These are phyloP conservation scores for Tephrocybe rancida DNA, from an alignment of 768 basidiomycete species.

Conservation along the genomic window DNA sequence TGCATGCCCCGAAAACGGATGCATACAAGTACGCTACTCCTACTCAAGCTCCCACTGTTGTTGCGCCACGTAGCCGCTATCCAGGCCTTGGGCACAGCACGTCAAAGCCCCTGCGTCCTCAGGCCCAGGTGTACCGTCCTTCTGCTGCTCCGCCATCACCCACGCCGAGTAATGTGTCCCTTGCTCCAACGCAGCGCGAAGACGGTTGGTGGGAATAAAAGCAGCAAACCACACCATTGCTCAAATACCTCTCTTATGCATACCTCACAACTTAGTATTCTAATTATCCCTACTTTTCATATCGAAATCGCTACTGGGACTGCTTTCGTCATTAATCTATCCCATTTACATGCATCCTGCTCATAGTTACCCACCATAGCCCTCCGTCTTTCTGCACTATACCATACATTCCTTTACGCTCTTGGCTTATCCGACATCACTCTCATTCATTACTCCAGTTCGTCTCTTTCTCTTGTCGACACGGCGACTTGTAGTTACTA, in stretches of 20 bases:
- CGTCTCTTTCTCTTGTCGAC: not conserved
- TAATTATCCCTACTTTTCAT: slow-evolving; percentile 3
- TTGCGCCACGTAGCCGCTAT: slow-evolving; percentile 39
- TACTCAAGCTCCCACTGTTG: slow-evolving; percentile 23
- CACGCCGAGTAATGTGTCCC: slow-evolving; percentile 75
- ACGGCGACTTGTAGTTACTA: slow-evolving; percentile 4
- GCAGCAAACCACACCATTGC: not conserved
- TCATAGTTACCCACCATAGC: not conserved
- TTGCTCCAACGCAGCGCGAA: slow-evolving; percentile 65
- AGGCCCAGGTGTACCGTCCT: slow-evolving; percentile 27
- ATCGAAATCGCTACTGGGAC: slow-evolving; percentile 8
- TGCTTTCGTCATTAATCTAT: not conserved
- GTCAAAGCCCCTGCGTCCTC: slow-evolving; percentile 32
- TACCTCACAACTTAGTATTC: not conserved
- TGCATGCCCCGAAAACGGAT: slow-evolving; percentile 44
- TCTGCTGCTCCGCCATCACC: slow-evolving; percentile 57
- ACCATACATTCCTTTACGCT: not conserved
- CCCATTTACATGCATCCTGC: not conserved
- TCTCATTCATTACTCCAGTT: not conserved
- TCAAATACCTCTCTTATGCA: slow-evolving; percentile 1
- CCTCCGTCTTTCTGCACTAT: not conserved
- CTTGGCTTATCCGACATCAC: not conserved
- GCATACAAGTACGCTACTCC: slow-evolving; percentile 26
- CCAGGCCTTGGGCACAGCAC: slow-evolving; percentile 33
- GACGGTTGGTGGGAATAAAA: slow-evolving; percentile 81